These are phyloP conservation scores for Maudiozyma barnettii DNA, from an alignment of 805 yeast species.

Conservation along the genomic window DNA sequence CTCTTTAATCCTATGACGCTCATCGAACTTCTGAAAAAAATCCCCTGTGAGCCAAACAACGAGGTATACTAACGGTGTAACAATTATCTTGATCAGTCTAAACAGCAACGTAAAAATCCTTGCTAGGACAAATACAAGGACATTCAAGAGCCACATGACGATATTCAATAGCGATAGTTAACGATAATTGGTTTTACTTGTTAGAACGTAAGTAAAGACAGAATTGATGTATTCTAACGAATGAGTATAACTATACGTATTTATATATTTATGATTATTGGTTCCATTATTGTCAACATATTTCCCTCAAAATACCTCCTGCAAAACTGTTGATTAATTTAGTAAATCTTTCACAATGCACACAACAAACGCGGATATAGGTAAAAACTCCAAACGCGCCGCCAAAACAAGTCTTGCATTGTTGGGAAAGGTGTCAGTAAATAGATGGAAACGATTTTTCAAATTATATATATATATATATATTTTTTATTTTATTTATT, in stretches of 20 bases:
- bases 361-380: not conserved
- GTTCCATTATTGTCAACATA: no score
- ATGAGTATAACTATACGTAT: no score
- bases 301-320: no score
- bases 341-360: no score
- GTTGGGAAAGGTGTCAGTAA: not conserved
- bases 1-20: conserved; percentile 33
- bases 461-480: no score
- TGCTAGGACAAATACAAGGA: conserved; percentile 8
- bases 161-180: not conserved
- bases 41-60: conserved; percentile 8
- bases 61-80: conserved; percentile 9
- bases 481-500: no score
- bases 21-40: conserved; percentile 17
- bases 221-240: no score
- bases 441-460: no score
- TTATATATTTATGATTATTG: not conserved
- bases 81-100: conserved; percentile 12
- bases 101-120: conserved; percentile 9
- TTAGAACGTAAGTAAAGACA: not conserved
- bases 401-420: not conserved
- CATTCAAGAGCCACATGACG: conserved; percentile 3
- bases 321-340: no score
- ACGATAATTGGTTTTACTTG: not conserved
- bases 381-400: not conserved